A percentile compares a stretch with the other conserved stretches of the same genome.
phyloP scores from a whole-genome alignment of 1,139 yeast species.

The Nakaseomyces delphensis region DNA sequence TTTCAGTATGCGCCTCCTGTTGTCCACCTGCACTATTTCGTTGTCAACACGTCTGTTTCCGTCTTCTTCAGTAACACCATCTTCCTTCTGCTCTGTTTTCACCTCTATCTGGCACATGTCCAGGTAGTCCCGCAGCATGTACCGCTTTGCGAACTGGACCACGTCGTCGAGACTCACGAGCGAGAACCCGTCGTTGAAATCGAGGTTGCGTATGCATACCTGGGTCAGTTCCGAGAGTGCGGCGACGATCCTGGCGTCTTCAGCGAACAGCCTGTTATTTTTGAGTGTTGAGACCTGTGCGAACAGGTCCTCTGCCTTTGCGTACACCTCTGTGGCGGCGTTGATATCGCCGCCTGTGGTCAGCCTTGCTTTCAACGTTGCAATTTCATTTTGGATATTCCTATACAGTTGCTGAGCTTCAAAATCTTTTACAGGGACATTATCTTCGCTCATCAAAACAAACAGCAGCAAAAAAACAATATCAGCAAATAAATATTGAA shows the following conservation, averaged over 20 bases:
- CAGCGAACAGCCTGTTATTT: conserved; percentile 36
- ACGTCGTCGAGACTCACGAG: conserved; percentile 44
- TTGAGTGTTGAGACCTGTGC: conserved; percentile 30
- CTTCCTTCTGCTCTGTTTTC: conserved; percentile 10
- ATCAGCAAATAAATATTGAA: too few species aligned
- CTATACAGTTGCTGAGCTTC: conserved; percentile 4
- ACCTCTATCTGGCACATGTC: conserved; percentile 14
- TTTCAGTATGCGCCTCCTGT: conserved; percentile 9
- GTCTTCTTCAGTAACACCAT: conserved; percentile 14
- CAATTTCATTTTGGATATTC: conserved; percentile 1
- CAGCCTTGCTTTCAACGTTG: not conserved
- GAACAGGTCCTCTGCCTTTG: conserved; percentile 35
- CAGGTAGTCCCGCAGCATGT: conserved; percentile 32
- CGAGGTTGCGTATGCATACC: conserved; percentile 49
- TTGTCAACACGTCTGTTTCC: not conserved
- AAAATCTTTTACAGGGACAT: not conserved
- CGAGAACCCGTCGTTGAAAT: conserved; percentile 45
- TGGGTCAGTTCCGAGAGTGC: conserved; percentile 41
- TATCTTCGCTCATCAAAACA: not conserved
- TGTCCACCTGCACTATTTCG: not conserved
- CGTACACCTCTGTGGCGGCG: conserved; percentile 33
- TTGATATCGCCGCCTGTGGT: conserved; percentile 32
- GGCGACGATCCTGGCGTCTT: conserved; percentile 40
- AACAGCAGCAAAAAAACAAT: too few species aligned
- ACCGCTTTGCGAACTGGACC: conserved; percentile 35